phyloP scores from a whole-genome alignment of 176 grass and related monocot species.

The Oryza meridionalis region DNA sequence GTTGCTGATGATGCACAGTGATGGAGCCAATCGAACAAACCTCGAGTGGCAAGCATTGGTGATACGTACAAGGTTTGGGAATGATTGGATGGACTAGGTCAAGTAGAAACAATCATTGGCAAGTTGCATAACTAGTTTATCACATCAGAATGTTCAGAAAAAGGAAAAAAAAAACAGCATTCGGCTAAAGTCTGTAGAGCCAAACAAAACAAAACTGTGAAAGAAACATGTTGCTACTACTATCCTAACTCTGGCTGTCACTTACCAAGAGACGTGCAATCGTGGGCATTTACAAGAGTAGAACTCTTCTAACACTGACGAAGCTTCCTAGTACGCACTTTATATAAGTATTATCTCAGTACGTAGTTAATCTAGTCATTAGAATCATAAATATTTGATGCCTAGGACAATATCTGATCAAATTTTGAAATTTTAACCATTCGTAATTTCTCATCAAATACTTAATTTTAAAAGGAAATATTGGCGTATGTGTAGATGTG shows the following conservation, averaged over 20 bases:
- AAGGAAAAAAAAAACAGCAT: background rate
- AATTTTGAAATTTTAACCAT: too few relatives aligned
- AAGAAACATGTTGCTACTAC: slow-evolving; percentile 1
- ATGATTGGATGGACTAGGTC: slow-evolving; percentile 31
- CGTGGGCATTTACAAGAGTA: background rate
- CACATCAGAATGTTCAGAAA: slow-evolving; percentile 33
- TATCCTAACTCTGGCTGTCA: slow-evolving; percentile 4
- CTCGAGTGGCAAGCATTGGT: slow-evolving; percentile 23
- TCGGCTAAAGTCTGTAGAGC: background rate
- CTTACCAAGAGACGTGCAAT: background rate
- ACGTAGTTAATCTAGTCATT: too few relatives aligned
- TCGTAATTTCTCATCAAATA: too few relatives aligned
- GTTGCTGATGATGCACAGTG: slow-evolving; percentile 38
- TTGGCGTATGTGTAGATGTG: too few relatives aligned
- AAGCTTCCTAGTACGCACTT: background rate
- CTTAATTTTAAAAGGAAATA: too few relatives aligned
- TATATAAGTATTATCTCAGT: too few relatives aligned
- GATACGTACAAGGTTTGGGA: slow-evolving; percentile 26
- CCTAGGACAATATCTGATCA: too few relatives aligned
- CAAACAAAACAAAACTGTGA: background rate
- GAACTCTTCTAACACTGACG: background rate
- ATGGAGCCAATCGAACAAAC: slow-evolving; percentile 39
- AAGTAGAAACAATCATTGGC: slow-evolving; percentile 29
- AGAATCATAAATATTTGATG: too few relatives aligned
- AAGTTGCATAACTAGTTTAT: slow-evolving; percentile 36